Percentiles rank a stretch among this genome's conserved stretches.
Conservation (phyloP, 768 basidiomycete species). For the Lactarius sp. region DNA sequence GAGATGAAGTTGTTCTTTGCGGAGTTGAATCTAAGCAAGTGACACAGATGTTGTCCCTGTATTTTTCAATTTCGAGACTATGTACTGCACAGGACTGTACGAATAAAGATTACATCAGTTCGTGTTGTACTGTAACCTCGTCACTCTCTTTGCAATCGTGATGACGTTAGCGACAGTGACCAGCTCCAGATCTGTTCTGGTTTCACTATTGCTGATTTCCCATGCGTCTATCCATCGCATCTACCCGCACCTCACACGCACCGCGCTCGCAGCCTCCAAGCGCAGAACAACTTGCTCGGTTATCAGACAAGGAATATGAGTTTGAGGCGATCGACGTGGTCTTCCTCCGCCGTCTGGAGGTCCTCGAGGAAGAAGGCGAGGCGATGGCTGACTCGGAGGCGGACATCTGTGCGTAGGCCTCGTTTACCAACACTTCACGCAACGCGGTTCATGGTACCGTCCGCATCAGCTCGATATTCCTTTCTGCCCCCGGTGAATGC, state of each 20-base stretch:
- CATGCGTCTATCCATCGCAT: constrained; percentile 8
- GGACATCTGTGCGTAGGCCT: constrained; percentile 47
- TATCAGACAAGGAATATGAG: constrained; percentile 77
- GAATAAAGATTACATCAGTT: too few species aligned
- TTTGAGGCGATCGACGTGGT: constrained; percentile 67
- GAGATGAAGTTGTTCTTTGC: too few species aligned
- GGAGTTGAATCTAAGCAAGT: too few species aligned
- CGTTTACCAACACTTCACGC: constrained; percentile 84
- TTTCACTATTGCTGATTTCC: neutral
- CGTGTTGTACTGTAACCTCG: too few species aligned
- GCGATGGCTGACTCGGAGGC: constrained; percentile 78
- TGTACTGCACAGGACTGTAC: too few species aligned
- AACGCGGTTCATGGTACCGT: constrained; percentile 81
- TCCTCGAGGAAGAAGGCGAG: constrained; percentile 65
- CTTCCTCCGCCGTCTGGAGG: constrained; percentile 64
- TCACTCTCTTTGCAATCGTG: too few species aligned
- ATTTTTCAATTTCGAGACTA: too few species aligned
- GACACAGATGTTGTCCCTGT: too few species aligned
- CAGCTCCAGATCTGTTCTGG: too few species aligned
- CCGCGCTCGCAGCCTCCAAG: constrained; percentile 37
- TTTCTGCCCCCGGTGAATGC: constrained; percentile 95
- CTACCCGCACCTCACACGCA: constrained; percentile 43
- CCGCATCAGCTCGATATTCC: constrained; percentile 75
- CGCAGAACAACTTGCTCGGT: constrained; percentile 49
- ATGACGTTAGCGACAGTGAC: too few species aligned